A percentile compares a stretch with the other conserved stretches of the same genome.
Conservation (phyloP, 495 filamentous ascomycete species). For the Massariosphaeria phaeospora region DNA sequence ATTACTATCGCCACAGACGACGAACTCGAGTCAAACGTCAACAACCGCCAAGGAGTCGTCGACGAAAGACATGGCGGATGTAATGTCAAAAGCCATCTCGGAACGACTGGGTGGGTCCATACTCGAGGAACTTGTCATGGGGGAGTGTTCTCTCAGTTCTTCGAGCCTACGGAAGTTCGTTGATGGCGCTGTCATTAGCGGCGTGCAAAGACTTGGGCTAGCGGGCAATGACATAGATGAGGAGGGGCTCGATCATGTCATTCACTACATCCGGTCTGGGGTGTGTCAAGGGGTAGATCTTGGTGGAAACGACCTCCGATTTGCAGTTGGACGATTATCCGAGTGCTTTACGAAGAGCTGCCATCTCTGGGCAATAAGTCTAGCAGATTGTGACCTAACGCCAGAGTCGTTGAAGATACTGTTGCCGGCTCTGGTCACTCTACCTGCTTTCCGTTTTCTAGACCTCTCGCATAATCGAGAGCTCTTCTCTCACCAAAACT, state of each 20-base stretch:
- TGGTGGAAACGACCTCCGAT: slow-evolving; percentile 79
- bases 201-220: slow-evolving; percentile 69
- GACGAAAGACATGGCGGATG: slow-evolving; percentile 47
- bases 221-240: slow-evolving; percentile 73
- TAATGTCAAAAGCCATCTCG: slow-evolving; percentile 68
- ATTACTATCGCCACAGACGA: slow-evolving; percentile 27
- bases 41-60: not conserved
- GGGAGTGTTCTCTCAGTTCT: slow-evolving; percentile 65
- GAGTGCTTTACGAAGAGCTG: slow-evolving; percentile 56
- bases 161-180: slow-evolving; percentile 68
- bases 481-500: slow-evolving; percentile 74
- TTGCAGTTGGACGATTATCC: slow-evolving; percentile 64
- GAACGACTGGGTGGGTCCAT: slow-evolving; percentile 69
- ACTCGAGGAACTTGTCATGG: slow-evolving; percentile 79
- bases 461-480: slow-evolving; percentile 85
- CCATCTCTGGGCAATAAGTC: slow-evolving; percentile 72
- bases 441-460: slow-evolving; percentile 78
- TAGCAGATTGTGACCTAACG: slow-evolving; percentile 80
- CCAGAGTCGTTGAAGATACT: slow-evolving; percentile 66
- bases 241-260: slow-evolving; percentile 68
- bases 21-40: slow-evolving; percentile 18
- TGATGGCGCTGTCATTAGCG: slow-evolving; percentile 67
- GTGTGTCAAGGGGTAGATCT: slow-evolving; percentile 86
- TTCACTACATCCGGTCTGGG: slow-evolving; percentile 64
- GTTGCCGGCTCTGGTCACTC: slow-evolving; percentile 64